Evolutionary conservation across 148 eudicot genomes (phyloP), one percentile per base, ranked within the genome.

Genomic region (Linanthus parryae): DNA sequence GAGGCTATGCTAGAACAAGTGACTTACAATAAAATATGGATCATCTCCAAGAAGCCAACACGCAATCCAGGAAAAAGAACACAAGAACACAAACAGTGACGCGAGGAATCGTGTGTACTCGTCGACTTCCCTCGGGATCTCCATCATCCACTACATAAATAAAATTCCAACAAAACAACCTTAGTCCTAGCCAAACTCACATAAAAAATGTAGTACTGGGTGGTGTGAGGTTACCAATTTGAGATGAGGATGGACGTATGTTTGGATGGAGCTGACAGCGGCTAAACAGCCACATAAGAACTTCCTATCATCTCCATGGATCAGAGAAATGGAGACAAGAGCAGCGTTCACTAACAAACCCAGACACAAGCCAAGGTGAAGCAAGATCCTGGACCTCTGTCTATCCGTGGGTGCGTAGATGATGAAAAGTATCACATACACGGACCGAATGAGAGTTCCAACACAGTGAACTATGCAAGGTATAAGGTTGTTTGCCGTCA

Each of bases 1-100:
- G n/a, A n/a, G n/a, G n/a, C n/a, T n/a, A n/a, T n/a, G n/a, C n/a
- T n/a, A n/a, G n/a, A n/a, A n/a, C n/a, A n/a, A n/a, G n/a, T n/a
- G n/a, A 48, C 53, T 48, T 48, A 29, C 53, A 28, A 23, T 37
- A 27, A 29, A 22, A 16, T 15, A 29, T 27, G 3, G 12, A 16
- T 48, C 37, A 11, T n/a, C 3, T 27, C 18, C 13, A 5, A 29
- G 13, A 4, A 48, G 14, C 36, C 53, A 12, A 29, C 28, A 1
- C 10, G 30, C 18, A 37, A 48, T 27, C 35, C 53, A 29, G 30
- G 53, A 48, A 48, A 23, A 16, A 4, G 53, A 34, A 14, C 30
- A 48, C 26, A 48, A 48, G 37, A 48, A 29, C 30, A 48, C 26
- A 29, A 48, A 48, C 20, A 48, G 30, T 48, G 53, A 48, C 53